Percentiles rank a stretch among this genome's conserved stretches.
Conservation (phyloP, 495 filamentous ascomycete genomes). For the Cryomyces minteri region DNA sequence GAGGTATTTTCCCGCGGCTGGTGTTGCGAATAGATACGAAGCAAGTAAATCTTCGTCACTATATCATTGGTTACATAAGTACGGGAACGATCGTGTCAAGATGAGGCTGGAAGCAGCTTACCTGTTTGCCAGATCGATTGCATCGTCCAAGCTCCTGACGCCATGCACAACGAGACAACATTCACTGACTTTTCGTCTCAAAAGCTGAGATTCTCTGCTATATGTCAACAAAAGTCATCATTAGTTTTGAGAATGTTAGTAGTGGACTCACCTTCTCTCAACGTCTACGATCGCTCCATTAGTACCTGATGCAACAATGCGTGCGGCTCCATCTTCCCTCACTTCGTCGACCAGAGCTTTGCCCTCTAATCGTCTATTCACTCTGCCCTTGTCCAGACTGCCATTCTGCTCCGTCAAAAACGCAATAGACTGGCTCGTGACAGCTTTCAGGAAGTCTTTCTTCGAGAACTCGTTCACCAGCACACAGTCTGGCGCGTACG, state of each 20-base stretch:
- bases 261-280: background rate
- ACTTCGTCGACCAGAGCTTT: background rate
- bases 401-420: constrained; percentile 4
- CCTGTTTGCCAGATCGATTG: constrained; percentile 23
- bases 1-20: constrained; percentile 30
- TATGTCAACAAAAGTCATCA: background rate
- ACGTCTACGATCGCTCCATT: background rate
- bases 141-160: constrained; percentile 26
- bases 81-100: background rate
- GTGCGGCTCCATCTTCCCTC: background rate
- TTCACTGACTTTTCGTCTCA: constrained; percentile 14
- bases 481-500: constrained; percentile 35
- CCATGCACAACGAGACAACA: constrained; percentile 21
- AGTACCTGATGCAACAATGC: background rate
- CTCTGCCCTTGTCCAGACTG: background rate
- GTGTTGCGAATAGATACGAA: constrained; percentile 30
- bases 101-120: background rate
- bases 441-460: constrained; percentile 28
- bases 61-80: background rate
- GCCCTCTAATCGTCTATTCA: background rate
- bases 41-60: constrained; percentile 22
- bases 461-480: constrained; percentile 37
- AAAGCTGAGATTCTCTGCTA: background rate
- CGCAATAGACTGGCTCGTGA: constrained; percentile 19
- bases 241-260: background rate